These are phyloP conservation scores for Graphilbum sp. DNA, from an alignment of 2,329 filamentous ascomycete species.

Conservation along the genomic window DNA sequence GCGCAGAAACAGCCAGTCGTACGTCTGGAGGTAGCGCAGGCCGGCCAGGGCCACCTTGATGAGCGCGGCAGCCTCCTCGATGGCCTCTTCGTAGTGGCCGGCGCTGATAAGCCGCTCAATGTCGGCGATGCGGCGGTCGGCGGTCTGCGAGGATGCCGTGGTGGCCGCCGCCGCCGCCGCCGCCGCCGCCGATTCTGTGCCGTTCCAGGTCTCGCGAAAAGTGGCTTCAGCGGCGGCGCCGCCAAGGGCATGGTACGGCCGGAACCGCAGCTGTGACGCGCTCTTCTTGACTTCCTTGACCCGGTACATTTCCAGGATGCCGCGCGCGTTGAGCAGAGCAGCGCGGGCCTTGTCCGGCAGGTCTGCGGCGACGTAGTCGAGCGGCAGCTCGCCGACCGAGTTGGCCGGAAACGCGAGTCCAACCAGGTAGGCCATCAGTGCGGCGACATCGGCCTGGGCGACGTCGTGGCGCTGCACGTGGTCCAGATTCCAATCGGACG, in stretches of 20 bases:
- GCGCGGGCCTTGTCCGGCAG: constrained; percentile 68
- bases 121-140: constrained; percentile 46
- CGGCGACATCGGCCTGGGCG: constrained; percentile 81
- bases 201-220: no score
- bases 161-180: no score
- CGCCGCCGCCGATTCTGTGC: no score
- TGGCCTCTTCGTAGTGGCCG: constrained; percentile 58
- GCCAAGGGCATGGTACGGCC: constrained; percentile 56
- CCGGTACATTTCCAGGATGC: constrained; percentile 87
- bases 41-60: constrained; percentile 67
- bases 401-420: constrained; percentile 88
- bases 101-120: constrained; percentile 53
- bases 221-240: no score
- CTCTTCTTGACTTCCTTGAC: constrained; percentile 84
- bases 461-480: constrained; percentile 78
- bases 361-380: constrained; percentile 61
- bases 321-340: constrained; percentile 66
- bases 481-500: constrained; percentile 73
- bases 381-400: constrained; percentile 81
- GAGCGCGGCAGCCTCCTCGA: constrained; percentile 59
- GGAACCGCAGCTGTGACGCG: constrained; percentile 58
- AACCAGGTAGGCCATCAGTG: constrained; percentile 84
- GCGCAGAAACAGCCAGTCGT: constrained; percentile 92
- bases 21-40: constrained; percentile 86
- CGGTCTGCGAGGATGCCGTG: no score